These are phyloP conservation scores for Backusella luteola DNA, from an alignment of 192 early-diverging fungal genomes.

Conservation along the genomic window DNA sequence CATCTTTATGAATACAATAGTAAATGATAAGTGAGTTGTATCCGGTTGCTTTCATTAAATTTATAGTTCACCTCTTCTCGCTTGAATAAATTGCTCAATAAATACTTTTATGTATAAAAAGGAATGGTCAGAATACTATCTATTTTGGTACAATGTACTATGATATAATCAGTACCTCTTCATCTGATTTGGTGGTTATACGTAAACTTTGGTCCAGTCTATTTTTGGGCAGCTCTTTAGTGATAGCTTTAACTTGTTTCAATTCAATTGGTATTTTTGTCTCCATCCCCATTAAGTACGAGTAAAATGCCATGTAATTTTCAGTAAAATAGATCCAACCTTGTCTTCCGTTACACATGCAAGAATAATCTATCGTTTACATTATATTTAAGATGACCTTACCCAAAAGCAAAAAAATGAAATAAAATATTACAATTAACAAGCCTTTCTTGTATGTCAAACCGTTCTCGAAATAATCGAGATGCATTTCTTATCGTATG, in stretches of 20 bases:
- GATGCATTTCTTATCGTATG: slow-evolving; percentile 87
- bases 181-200: slow-evolving; percentile 79
- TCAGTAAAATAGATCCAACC: slow-evolving; percentile 97
- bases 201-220: slow-evolving; percentile 85
- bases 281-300: slow-evolving; percentile 90
- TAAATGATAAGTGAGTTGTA: background rate
- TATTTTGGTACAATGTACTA: background rate
- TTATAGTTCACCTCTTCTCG: slow-evolving; percentile 68
- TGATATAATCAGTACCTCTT: slow-evolving; percentile 52
- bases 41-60: background rate
- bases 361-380: slow-evolving; percentile 75
- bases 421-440: slow-evolving; percentile 73
- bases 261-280: slow-evolving; percentile 88
- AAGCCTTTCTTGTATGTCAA: slow-evolving; percentile 83
- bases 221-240: slow-evolving; percentile 82
- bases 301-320: slow-evolving; percentile 95
- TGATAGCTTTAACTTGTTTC: slow-evolving; percentile 85
- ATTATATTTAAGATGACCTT: background rate
- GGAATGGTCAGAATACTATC: background rate
- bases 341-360: slow-evolving; percentile 80
- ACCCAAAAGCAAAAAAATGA: background rate
- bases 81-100: slow-evolving; percentile 94
- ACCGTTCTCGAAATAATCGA: slow-evolving; percentile 84
- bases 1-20: slow-evolving; percentile 43
- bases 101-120: slow-evolving; percentile 49